Conservation (phyloP, 257 asterid species). For the Solanum etuberosum region DNA sequence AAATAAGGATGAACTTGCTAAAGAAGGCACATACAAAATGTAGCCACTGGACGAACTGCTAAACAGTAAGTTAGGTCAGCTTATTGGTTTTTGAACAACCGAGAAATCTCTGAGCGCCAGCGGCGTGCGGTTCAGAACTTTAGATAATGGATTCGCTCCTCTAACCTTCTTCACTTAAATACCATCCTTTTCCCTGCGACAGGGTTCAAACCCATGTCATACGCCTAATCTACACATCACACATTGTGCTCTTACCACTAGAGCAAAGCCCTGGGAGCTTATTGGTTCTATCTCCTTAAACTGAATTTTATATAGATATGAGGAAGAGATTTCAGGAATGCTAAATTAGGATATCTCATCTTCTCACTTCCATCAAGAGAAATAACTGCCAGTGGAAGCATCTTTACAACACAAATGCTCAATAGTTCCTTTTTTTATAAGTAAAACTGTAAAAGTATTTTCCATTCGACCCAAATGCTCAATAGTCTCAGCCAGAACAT, state of each 20-base stretch:
- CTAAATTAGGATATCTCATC: not conserved
- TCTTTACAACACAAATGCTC: not conserved
- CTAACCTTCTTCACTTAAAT: not conserved
- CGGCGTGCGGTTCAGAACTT: not conserved
- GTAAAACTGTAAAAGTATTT: not conserved
- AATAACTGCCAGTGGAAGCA: not conserved
- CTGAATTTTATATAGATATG: not conserved
- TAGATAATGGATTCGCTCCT: not conserved
- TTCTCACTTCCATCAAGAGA: not conserved
- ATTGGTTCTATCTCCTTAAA: not conserved
- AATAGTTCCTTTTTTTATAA: not conserved
- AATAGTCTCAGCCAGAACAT: not conserved
- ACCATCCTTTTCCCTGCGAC: not conserved
- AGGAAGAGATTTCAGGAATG: not conserved
- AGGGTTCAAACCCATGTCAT: not conserved
- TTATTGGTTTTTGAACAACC: not conserved
- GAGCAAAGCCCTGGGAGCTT: not conserved
- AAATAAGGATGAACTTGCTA: not conserved
- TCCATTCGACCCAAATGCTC: not conserved
- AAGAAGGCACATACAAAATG: not conserved
- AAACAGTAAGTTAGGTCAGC: not conserved
- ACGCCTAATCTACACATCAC: not conserved
- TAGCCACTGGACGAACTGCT: not conserved
- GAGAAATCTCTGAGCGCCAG: not conserved
- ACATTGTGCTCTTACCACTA: not conserved